Evolutionary conservation across 139 green algal genomes (phyloP).

Genomic region (Chlorella vulgaris): DNA sequence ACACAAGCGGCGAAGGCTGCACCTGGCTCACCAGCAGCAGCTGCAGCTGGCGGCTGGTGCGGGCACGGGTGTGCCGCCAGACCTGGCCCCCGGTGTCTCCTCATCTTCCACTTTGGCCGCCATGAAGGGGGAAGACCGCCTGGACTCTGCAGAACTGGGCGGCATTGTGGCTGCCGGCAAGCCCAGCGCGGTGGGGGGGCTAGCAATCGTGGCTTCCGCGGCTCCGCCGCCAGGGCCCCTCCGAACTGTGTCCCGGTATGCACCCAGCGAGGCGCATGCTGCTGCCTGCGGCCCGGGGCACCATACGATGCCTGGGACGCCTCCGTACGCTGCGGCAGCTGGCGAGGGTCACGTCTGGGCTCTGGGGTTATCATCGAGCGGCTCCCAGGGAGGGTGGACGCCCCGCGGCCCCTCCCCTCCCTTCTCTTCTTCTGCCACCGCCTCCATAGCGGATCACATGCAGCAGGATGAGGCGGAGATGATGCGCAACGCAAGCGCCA

Average conservation of each 20-base stretch:
- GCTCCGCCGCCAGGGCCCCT: too few relatives aligned
- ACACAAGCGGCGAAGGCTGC: background rate
- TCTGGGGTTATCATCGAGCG: background rate
- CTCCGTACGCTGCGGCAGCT: too few relatives aligned
- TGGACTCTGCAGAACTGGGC: background rate
- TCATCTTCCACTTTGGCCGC: background rate
- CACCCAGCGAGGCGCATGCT: too few relatives aligned
- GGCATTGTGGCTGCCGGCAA: background rate
- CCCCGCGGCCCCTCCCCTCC: background rate
- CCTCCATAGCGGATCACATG: background rate
- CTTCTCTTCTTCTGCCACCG: background rate
- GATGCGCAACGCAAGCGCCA: background rate
- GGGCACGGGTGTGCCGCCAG: background rate
- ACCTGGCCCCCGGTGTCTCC: background rate
- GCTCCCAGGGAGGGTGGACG: background rate
- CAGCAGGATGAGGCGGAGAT: constrained; percentile 1
- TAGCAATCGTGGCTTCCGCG: background rate
- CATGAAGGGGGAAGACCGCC: background rate
- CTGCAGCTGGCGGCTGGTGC: background rate
- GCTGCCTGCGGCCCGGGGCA: too few relatives aligned
- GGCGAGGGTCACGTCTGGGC: background rate
- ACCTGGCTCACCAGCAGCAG: background rate
- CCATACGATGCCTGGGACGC: too few relatives aligned
- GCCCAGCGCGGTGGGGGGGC: too few relatives aligned
- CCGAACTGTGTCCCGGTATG: too few relatives aligned